Evolutionary conservation across 371 early-diverging fungal genomes (phyloP), one percentile per base, ranked within the genome.

Genomic region (Funneliformis caledonium): DNA sequence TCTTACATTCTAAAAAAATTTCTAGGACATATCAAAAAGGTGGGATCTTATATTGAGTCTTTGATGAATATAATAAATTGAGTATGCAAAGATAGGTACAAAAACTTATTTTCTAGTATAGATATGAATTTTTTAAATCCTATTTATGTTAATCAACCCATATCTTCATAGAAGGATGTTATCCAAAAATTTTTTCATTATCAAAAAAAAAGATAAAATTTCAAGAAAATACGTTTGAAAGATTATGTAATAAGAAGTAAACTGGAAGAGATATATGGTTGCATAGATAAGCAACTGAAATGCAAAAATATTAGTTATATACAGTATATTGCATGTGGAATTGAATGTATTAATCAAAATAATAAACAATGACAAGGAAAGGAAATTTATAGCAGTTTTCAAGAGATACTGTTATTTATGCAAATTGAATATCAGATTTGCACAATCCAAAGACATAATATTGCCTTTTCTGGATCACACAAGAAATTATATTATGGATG

Each of bases 21-120:
- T 62, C n/a, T 62, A 62, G 22, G 22, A 62, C 62, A 12, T 61
- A 14, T 12, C 62, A 56, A 56, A 56, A 37, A 37, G 4, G 59
- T 56, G 59, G 59, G 59, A 56, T 56, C 62, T 62, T 62, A 62
- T 62, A n/a, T 62, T 62, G 62, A 4, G 22, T 62, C 62, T 62
- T 62, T 62, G 62, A 62, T 62, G 1, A 10, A 62, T 62, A 62
- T 62, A 2, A 62, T 10, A 62, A n/a, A 62, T n/a, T 62, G 62
- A 2, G 62, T 4, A 67, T 12, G 67, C 37, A 31, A 67, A 37
- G 67, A 67, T 42, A 37, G 0, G 67, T 62, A 62, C 62, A 62
- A 62, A 22, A 62, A 1, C 62, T 5, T 10, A 37, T 37, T 37
- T 37, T 37, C 37, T 37, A 2, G 37, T 2, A 37, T 37, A 37